These are phyloP conservation scores for Annulohypoxylon truncatum DNA, from an alignment of 2,329 filamentous ascomycete species.

Conservation along the genomic window DNA sequence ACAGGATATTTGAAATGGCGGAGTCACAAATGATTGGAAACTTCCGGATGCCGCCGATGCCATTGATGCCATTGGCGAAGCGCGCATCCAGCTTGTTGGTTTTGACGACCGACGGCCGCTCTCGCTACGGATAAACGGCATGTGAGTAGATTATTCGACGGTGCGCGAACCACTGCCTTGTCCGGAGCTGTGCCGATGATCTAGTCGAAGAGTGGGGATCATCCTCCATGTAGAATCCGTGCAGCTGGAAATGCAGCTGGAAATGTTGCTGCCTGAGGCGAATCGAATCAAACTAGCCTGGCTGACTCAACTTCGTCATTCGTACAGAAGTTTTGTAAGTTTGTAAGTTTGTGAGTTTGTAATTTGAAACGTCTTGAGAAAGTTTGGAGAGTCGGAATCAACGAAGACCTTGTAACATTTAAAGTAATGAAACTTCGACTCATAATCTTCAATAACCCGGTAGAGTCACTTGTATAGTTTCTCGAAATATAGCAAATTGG, in stretches of 20 bases:
- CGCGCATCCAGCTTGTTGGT: not conserved
- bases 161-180: constrained; percentile 36
- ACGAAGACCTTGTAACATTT: too few species aligned
- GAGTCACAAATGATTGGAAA: constrained; percentile 14
- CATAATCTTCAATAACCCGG: too few species aligned
- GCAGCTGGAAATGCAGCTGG: constrained; percentile 6
- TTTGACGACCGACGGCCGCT: not conserved
- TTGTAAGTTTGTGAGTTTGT: too few species aligned
- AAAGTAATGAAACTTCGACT: not conserved
- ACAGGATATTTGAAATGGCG: constrained; percentile 13
- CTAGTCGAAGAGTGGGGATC: constrained; percentile 15
- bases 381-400: not conserved
- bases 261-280: constrained; percentile 23
- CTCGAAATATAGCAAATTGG: too few species aligned
- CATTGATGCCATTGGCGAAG: constrained; percentile 9
- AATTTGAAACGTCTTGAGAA: not conserved
- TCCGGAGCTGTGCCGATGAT: constrained; percentile 10
- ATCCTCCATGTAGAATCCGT: not conserved
- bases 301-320: constrained; percentile 1
- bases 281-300: constrained; percentile 13
- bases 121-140: constrained; percentile 14
- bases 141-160: constrained; percentile 3
- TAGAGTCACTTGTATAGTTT: too few species aligned
- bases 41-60: not conserved
- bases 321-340: not conserved